Percentiles rank a stretch among this genome's conserved stretches.
Conservation (phyloP, 768 basidiomycete species). For the Lentinula boryana region DNA sequence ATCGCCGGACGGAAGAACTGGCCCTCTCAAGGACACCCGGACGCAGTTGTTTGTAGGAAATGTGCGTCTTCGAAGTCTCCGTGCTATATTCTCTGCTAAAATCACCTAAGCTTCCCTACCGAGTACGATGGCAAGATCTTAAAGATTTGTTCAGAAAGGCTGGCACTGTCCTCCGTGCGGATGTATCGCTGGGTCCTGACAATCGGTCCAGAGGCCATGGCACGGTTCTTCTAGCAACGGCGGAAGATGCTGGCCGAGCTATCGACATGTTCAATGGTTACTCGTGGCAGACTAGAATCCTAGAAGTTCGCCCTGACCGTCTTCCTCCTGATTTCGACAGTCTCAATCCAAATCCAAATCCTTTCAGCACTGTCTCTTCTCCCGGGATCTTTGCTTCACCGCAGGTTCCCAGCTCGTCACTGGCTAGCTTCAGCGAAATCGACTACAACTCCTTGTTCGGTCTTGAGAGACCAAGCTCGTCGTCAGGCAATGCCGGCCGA, state of each 20-base stretch:
- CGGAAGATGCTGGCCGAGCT: conserved; percentile 90
- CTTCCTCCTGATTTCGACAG: conserved; percentile 59
- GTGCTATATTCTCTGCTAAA: neutral
- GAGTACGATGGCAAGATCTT: conserved; percentile 98
- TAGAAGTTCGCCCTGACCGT: conserved; percentile 90
- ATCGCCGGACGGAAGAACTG: conserved; percentile 37
- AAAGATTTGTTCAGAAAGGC: conserved; percentile 97
- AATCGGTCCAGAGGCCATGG: conserved; percentile 93
- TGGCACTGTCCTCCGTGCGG: conserved; percentile 80
- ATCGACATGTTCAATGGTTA: conserved; percentile 97
- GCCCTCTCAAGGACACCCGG: conserved; percentile 72
- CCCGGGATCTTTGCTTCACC: conserved; percentile 9
- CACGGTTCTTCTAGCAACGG: conserved; percentile 89
- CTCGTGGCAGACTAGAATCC: conserved; percentile 89
- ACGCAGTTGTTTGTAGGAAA: conserved; percentile 97
- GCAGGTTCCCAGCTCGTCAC: conserved; percentile 3
- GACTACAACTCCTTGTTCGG: conserved; percentile 14
- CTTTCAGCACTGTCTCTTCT: conserved; percentile 6
- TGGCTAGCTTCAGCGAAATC: conserved; percentile 17
- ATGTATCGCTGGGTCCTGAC: conserved; percentile 76
- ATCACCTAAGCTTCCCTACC: conserved; percentile 73
- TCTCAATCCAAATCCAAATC: conserved; percentile 9
- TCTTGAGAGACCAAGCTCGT: conserved; percentile 14
- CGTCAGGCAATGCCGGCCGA: conserved; percentile 26
- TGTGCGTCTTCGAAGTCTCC: conserved; percentile 40